Base-by-base conservation (phyloP, 805 yeast genomes). In the Candida cerambycidarum region DNA sequence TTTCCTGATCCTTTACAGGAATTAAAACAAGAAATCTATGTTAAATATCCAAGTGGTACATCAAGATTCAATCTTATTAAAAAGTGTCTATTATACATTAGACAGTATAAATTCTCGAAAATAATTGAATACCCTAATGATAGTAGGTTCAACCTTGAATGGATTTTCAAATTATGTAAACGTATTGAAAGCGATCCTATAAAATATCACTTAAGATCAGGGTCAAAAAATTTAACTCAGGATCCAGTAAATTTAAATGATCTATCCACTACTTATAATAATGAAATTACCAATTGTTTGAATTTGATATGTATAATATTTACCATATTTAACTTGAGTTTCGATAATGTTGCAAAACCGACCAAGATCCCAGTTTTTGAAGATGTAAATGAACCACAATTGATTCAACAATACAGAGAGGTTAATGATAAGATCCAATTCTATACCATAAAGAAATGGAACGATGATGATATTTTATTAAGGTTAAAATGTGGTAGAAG, bases 21-120 rank as follows among this genome's bases (percentile, higher is more conserved):
- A 52, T 56, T 77, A 33, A 65, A 62, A 39, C 58, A 58, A 5
- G 57, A 68, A 30, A 67, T 75, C 1, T 62, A 61, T 43, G 70
- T 63, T 16, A 66, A 80, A 41, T 75, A 71, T 43, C 82, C 82
- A 0, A 74, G 78, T 15, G 82, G 82, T 0, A 70, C 79, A 2
- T 75, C 80, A 3, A 72, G 70, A 51, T 70, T 65, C 47, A 61
- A 71, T 2, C 51, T 76, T 21, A 56, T 72, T 12, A 67, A 71
- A 29, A 73, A 67, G 38, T 55, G 72, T 1, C 39, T 47, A 6
- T 46, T 76, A 2, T 61, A 65, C 25, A 48, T 58, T 10, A 63
- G 70, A 0, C 63, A 67, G 16, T 67, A 67, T 43, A 47, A 53
- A 16, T 71, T 63, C 49, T 67, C 80, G 4, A 56, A 53, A 27